Evolutionary conservation across 129 eudicot genomes (phyloP), one percentile per base, ranked within the genome.

Genomic region (Pseudognaphalium luteoalbum): DNA sequence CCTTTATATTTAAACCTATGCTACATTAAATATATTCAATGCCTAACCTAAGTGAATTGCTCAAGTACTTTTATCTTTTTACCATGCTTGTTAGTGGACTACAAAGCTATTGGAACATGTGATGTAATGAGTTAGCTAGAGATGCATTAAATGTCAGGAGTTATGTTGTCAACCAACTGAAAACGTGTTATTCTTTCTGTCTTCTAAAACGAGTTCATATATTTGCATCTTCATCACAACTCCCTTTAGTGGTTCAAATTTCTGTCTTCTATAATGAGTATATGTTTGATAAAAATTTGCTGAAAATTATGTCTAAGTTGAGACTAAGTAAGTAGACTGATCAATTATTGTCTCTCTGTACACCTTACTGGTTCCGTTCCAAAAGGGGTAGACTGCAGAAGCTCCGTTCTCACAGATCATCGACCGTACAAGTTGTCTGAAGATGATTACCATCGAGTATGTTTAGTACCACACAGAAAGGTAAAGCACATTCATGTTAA

Each of bases 391-490:
- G 81, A 84, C 70, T 28, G 73, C 68, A 79, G 70, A 79, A 32
- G 14, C 68, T 30, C 77, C 44, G 81, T 88, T 37, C 80, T 93
- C n/a, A 88, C 87, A 70, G 98, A 93, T 71, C 98, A 93, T 71
- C 89, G 96, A 50, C 91, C 98, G 39, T 81, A 81, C 66, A 80
- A 67, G 73, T 61, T 93, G 78, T 80, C 79, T 0, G 88, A 88
- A 78, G 88, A 86, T 72, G 96, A 93, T 72, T 91, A 76, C 71
- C 34, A 87, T 32, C 87, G 97, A 51, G 88, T 93, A 68, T 88
- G 96, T 77, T 68, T 29, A 59, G 75, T 93, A 74, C 98, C 98
- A 42, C 97, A 25, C 28, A 85, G 81, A 81, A 93, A 93, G 96
- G 96, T 90, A 66, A 42, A 81, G 21, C 47, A 34, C 21, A 12